Evolutionary conservation across 2,329 filamentous ascomycete genomes (phyloP), one percentile per base, ranked within the genome.

Genomic region (Magnaporthales sp.): DNA sequence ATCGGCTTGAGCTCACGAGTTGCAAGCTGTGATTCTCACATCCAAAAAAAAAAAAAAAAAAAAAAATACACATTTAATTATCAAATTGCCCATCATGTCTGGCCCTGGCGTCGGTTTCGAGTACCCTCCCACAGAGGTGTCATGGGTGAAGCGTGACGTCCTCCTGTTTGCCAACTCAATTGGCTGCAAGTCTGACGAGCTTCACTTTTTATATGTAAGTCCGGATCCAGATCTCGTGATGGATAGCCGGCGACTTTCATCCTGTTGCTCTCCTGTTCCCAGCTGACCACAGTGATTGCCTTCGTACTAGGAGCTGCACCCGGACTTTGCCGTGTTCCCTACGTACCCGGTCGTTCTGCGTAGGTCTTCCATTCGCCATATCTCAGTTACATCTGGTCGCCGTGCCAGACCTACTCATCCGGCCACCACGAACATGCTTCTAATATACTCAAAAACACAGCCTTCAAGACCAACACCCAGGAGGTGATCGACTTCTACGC

Each of bases 81-180:
- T 19, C 3, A 73, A 70, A 64, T n/a, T 11, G 32, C 24, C 32
- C 71, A 75, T 56, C 10, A 81, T 81, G 79, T 77, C 80, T 72
- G 79, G 78, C 63, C 84, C 83, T 67, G 86, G 86, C 71, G 86
- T 82, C 75, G 92, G 92, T 73, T 93, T 93, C 79, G 86, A 95
- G 78, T 96, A 91, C 77, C 91, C 92, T 67, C 78, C 85, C 63
- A 81, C 86, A 74, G 85, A 89, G 74, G 92, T 96, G 11, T 86
- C 89, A 72, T 97, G 93, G 93, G 79, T 91, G 73, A 93, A 93
- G 85, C 88, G 93, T 71, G 93, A 97, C 82, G 87, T 89, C 46
- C 83, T 97, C 69, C 88, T 98, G 69, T 97, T 97, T 77, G 93
- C 93, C 72, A 90, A 90, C 78, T 94, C 90, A 80, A 94, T 97